A percentile compares a stretch with the other conserved stretches of the same genome.
These are phyloP conservation scores for Geranium brycei DNA, from an alignment of 345 rosid species.

Conservation along the genomic window DNA sequence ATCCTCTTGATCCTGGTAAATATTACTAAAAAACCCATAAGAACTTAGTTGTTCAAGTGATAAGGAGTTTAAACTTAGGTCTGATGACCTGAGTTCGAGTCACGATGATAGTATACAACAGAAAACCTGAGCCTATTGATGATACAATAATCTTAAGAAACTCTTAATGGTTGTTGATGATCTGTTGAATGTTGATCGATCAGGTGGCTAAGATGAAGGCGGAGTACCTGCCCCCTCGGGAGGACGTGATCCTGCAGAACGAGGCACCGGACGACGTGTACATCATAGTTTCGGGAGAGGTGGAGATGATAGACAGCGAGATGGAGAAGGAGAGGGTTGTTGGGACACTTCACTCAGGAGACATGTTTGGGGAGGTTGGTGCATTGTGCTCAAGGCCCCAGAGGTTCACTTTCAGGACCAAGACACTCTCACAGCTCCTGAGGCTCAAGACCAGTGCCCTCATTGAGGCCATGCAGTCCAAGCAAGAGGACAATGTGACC, in stretches of 20 bases:
- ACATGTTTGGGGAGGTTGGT: slow-evolving; percentile 85
- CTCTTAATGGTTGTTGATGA: neutral
- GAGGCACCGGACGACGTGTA: slow-evolving; percentile 83
- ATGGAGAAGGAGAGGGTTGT: slow-evolving; percentile 41
- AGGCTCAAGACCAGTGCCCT: slow-evolving; percentile 53
- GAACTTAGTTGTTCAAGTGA: no score
- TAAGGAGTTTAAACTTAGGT: no score
- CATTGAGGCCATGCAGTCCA: slow-evolving; percentile 54
- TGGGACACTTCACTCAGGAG: slow-evolving; percentile 48
- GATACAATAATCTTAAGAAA: no score
- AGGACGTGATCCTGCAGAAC: slow-evolving; percentile 73
- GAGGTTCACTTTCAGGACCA: slow-evolving; percentile 54
- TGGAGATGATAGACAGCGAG: slow-evolving; percentile 50
- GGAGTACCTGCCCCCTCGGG: slow-evolving; percentile 86
- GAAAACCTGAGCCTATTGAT: no score
- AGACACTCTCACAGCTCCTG: slow-evolving; percentile 66
- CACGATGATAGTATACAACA: no score
- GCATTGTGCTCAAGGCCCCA: slow-evolving; percentile 69
- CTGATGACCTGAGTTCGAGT: no score
- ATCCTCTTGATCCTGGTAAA: slow-evolving; percentile 51
- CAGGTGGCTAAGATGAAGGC: slow-evolving; percentile 80
- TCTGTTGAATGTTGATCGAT: neutral
- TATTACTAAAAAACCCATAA: neutral
- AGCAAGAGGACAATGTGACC: slow-evolving; percentile 49
- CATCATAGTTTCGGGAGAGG: slow-evolving; percentile 72